A percentile compares a stretch with the other conserved stretches of the same genome.
These are phyloP conservation scores for Penicillium aurantiogriseum DNA, from an alignment of 2,329 filamentous ascomycete genomes.

Conservation along the genomic window DNA sequence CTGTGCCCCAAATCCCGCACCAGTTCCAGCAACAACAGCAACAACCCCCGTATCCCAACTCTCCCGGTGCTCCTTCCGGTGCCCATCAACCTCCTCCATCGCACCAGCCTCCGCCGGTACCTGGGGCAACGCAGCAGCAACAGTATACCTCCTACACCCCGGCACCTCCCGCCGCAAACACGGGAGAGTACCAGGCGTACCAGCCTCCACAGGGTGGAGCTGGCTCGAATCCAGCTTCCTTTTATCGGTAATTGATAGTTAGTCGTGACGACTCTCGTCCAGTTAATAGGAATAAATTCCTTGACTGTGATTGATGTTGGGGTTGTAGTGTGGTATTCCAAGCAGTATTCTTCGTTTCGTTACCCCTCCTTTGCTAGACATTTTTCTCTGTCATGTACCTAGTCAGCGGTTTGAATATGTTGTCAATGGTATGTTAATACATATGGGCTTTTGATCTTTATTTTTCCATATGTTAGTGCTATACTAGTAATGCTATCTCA, in stretches of 20 bases:
- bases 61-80: constrained; percentile 26
- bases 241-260: constrained; percentile 34
- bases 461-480: not conserved
- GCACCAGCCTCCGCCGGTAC: constrained; percentile 38
- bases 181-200: constrained; percentile 38
- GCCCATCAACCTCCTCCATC: constrained; percentile 33
- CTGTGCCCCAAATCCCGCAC: constrained; percentile 14
- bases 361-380: constrained; percentile 5
- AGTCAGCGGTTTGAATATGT: constrained; percentile 13
- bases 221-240: constrained; percentile 40
- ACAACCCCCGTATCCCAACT: constrained; percentile 35
- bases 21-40: constrained; percentile 28
- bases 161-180: constrained; percentile 22
- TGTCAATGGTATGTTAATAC: constrained; percentile 16
- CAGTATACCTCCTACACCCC: constrained; percentile 36
- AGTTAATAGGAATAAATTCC: not conserved
- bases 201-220: constrained; percentile 33
- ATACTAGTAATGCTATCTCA: too few relatives aligned
- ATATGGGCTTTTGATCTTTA: constrained; percentile 8
- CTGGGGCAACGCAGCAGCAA: constrained; percentile 30
- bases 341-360: not conserved
- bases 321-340: not conserved
- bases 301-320: constrained; percentile 1
- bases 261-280: not conserved
- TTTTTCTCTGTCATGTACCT: constrained; percentile 13